A percentile compares a stretch with the other conserved stretches of the same genome.
These are phyloP conservation scores for Pseudoturritis turrita DNA, from an alignment of 345 rosid species.

Conservation along the genomic window DNA sequence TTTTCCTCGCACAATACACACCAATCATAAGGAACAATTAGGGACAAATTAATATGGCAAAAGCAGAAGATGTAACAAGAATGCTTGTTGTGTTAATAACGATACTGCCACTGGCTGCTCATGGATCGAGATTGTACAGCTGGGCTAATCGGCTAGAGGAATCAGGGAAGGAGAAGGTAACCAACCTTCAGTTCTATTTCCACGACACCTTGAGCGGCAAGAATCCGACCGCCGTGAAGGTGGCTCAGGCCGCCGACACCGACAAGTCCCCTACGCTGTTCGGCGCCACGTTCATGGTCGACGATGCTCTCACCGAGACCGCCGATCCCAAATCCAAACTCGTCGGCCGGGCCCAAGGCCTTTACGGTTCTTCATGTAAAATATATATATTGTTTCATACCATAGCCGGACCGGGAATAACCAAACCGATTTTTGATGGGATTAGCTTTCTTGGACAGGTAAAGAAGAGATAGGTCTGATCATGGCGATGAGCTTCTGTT, in stretches of 20 bases:
- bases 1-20: neutral
- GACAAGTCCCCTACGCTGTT: slow-evolving; percentile 47
- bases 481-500: slow-evolving; percentile 51
- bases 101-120: slow-evolving; percentile 28
- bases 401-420: neutral
- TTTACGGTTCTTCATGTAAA: slow-evolving; percentile 40
- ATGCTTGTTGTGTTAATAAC: slow-evolving; percentile 9
- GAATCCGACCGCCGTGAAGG: slow-evolving; percentile 46
- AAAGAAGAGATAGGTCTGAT: slow-evolving; percentile 41
- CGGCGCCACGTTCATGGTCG: slow-evolving; percentile 46
- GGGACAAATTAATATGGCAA: neutral
- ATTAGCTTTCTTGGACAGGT: slow-evolving; percentile 10
- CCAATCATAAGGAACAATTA: neutral
- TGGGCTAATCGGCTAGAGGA: slow-evolving; percentile 34
- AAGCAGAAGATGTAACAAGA: slow-evolving; percentile 4
- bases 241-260: slow-evolving; percentile 40
- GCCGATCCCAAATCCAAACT: slow-evolving; percentile 52
- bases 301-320: slow-evolving; percentile 52
- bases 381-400: neutral
- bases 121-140: slow-evolving; percentile 4
- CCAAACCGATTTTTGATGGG: neutral
- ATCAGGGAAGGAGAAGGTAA: slow-evolving; percentile 35
- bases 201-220: slow-evolving; percentile 62
- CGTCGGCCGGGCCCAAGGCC: slow-evolving; percentile 70
- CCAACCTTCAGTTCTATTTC: slow-evolving; percentile 61